These are phyloP conservation scores for Fraxinus albicans DNA, from an alignment of 305 asterid species.

Conservation along the genomic window DNA sequence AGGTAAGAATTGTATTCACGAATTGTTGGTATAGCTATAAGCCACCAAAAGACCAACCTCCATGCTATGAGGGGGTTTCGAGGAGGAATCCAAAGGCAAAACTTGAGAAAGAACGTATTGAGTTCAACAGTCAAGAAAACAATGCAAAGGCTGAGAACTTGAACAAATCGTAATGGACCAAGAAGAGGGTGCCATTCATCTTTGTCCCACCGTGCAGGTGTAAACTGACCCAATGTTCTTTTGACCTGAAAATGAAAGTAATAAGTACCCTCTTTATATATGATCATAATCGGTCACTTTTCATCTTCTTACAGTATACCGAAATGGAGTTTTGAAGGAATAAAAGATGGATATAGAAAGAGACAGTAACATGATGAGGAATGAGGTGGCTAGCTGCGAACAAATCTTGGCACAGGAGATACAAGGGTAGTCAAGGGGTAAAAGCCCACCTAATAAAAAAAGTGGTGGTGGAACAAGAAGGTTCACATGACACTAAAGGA, in stretches of 20 bases:
- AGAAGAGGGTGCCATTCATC: conserved; percentile 99
- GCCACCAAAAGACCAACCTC: conserved; percentile 95
- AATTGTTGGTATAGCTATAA: conserved; percentile 88
- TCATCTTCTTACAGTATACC: neutral
- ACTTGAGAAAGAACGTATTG: conserved; percentile 91
- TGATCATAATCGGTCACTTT: neutral
- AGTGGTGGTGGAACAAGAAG: neutral
- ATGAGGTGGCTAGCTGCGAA: neutral
- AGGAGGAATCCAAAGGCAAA: conserved; percentile 97
- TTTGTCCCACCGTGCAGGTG: conserved; percentile 97
- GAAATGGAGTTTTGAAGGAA: neutral
- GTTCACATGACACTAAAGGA: neutral
- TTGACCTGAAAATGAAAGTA: conserved; percentile 53
- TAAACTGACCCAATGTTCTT: conserved; percentile 88
- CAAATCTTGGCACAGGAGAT: neutral
- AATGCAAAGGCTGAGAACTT: conserved; percentile 80
- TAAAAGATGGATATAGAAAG: neutral
- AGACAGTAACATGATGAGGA: neutral
- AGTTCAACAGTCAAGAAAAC: conserved; percentile 89
- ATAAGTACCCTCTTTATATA: neutral
- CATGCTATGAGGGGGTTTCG: conserved; percentile 75
- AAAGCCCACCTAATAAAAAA: neutral
- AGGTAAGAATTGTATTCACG: conserved; percentile 93
- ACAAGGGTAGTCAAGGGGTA: neutral
- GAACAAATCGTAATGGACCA: conserved; percentile 91